Percentiles rank a stretch among this genome's conserved stretches.
These are phyloP conservation scores for Saksenaea vasiformis DNA, from an alignment of 371 early-diverging fungal genomes.

Conservation along the genomic window DNA sequence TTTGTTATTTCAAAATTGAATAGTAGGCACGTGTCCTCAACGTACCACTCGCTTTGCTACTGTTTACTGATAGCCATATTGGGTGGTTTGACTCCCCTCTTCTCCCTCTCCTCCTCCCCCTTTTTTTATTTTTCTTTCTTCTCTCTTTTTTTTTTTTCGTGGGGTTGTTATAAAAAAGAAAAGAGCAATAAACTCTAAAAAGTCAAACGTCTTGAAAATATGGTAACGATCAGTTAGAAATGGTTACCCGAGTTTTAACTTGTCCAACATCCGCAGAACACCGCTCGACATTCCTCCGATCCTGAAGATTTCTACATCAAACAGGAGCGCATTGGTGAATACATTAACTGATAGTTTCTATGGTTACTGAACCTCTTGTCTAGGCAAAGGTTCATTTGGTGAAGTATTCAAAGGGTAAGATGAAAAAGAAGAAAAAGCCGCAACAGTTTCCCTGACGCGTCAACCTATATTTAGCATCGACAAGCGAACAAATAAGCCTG, in stretches of 20 bases:
- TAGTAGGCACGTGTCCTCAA: slow-evolving; percentile 8
- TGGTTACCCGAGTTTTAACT: background rate
- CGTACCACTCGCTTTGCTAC: slow-evolving; percentile 5
- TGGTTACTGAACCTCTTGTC: background rate
- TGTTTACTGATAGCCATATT: slow-evolving; percentile 12
- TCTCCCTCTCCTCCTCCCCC: slow-evolving; percentile 12
- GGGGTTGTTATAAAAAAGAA: background rate
- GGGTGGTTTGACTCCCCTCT: slow-evolving; percentile 2
- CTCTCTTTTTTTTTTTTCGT: slow-evolving; percentile 2
- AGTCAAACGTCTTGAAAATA: background rate
- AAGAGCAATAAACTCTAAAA: slow-evolving; percentile 2
- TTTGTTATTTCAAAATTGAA: slow-evolving; percentile 60
- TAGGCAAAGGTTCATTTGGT: slow-evolving; percentile 90
- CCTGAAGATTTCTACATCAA: slow-evolving; percentile 64
- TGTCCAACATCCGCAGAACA: slow-evolving; percentile 17
- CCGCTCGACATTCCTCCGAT: slow-evolving; percentile 46
- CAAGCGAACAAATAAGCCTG: slow-evolving; percentile 72
- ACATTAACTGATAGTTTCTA: background rate
- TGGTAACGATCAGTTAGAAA: background rate
- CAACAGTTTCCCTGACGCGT: background rate
- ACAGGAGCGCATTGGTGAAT: slow-evolving; percentile 71
- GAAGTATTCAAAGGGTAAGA: slow-evolving; percentile 89
- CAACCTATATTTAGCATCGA: slow-evolving; percentile 61
- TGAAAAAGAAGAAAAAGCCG: background rate
- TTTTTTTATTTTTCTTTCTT: slow-evolving; percentile 6